Conservation (phyloP, 805 yeast genomes). For the Wickerhamiella shivajii region DNA sequence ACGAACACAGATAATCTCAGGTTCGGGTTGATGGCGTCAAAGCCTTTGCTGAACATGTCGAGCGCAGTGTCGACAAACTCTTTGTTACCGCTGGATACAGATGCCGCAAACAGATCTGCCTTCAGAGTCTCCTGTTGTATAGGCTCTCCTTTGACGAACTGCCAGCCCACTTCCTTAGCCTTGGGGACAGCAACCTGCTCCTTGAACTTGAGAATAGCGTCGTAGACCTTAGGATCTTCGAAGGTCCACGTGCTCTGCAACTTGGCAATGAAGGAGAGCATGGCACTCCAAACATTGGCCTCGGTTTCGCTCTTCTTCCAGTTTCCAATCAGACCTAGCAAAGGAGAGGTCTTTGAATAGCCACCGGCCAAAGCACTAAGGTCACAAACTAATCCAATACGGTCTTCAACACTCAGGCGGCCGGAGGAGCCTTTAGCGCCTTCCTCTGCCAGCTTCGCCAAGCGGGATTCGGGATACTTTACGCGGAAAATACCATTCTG, state of each 20-base stretch:
- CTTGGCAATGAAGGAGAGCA: constrained; percentile 29
- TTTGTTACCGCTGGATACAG: constrained; percentile 23
- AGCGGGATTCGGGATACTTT: constrained; percentile 36
- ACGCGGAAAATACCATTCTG: constrained; percentile 50
- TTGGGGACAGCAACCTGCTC: constrained; percentile 42
- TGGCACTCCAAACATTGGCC: constrained; percentile 39
- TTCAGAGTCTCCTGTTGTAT: constrained; percentile 47
- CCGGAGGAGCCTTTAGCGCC: constrained; percentile 37
- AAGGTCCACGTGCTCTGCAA: constrained; percentile 35
- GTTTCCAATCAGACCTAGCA: constrained; percentile 34
- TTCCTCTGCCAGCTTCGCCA: constrained; percentile 38
- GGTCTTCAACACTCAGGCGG: constrained; percentile 39
- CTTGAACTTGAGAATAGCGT: constrained; percentile 32
- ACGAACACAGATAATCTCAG: constrained; percentile 50
- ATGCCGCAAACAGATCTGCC: constrained; percentile 33
- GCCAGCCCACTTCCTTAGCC: constrained; percentile 48
- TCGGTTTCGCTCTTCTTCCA: constrained; percentile 40
- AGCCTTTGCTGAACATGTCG: constrained; percentile 44
- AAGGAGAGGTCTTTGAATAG: constrained; percentile 32
- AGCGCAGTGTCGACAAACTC: constrained; percentile 24
- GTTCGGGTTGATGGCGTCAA: constrained; percentile 55
- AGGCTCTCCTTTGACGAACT: constrained; percentile 43
- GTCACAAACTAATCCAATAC: constrained; percentile 51
- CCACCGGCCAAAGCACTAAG: constrained; percentile 44
- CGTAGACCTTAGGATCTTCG: constrained; percentile 30